Percentiles rank a stretch among this genome's conserved stretches.
Conservation (phyloP, 192 early-diverging fungal species). For the Lobulomyces angularis region DNA sequence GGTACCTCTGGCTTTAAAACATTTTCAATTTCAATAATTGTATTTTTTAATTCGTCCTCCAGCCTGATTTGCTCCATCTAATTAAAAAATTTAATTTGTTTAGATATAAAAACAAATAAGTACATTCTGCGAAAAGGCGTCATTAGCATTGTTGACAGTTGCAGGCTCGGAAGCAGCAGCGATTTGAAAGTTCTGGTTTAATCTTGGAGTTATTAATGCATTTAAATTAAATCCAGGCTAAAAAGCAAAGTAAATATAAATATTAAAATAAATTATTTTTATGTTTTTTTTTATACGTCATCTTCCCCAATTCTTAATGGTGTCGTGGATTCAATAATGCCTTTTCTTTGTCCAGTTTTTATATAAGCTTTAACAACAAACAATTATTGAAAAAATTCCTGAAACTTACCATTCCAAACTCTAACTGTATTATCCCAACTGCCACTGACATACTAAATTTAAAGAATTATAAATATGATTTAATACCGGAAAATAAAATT, state of each 20-base stretch:
- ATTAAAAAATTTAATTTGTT: neutral
- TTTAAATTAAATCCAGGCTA: conserved; percentile 28
- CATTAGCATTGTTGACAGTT: neutral
- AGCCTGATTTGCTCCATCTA: conserved; percentile 4
- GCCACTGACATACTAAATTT: conserved; percentile 36
- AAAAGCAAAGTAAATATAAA: conserved; percentile 5
- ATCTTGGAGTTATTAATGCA: conserved; percentile 21
- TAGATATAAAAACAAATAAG: neutral
- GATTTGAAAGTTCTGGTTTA: neutral
- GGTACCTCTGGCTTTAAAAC: neutral
- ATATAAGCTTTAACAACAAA: conserved; percentile 19
- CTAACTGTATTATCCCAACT: conserved; percentile 47
- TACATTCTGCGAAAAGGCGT: neutral
- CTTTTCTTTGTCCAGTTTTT: conserved; percentile 24
- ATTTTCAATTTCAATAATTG: conserved; percentile 1
- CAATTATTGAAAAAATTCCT: neutral
- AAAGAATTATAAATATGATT: neutral
- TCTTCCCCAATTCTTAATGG: conserved; percentile 5
- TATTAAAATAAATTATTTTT: neutral
- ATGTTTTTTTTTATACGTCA: conserved; percentile 5
- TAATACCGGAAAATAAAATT: conserved; percentile 6
- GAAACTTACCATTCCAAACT: conserved; percentile 39
- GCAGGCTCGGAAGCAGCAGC: neutral
- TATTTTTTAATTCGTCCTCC: conserved; percentile 2
- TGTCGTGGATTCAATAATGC: neutral